Percentiles rank a stretch among this genome's conserved stretches.
Evolutionary conservation across 176 grass and related monocot genomes (phyloP).

Genomic region (Areca catechu): DNA sequence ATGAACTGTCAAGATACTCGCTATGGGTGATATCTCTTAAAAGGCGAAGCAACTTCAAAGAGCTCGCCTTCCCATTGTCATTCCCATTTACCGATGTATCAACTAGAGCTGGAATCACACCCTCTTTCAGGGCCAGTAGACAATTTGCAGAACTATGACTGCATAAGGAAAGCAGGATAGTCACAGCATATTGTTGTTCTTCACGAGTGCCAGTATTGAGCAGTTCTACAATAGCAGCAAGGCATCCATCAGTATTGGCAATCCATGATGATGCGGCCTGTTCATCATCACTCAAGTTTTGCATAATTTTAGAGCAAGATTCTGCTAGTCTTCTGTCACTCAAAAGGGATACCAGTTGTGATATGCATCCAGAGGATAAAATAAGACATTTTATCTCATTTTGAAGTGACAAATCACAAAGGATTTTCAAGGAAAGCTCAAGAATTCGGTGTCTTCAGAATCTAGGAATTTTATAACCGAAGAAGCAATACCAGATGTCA

Average conservation of each 20-base stretch:
- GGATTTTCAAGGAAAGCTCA: constrained; percentile 51
- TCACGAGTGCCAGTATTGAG: constrained; percentile 54
- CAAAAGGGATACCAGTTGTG: constrained; percentile 47
- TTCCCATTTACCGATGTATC: constrained; percentile 73
- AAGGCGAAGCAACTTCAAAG: constrained; percentile 61
- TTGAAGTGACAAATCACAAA: constrained; percentile 50
- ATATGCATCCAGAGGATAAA: constrained; percentile 53
- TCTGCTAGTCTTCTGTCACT: constrained; percentile 41
- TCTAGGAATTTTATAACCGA: constrained; percentile 39
- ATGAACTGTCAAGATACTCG: constrained; percentile 36
- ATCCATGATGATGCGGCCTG: constrained; percentile 42
- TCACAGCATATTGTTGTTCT: constrained; percentile 57
- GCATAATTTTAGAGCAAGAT: constrained; percentile 56
- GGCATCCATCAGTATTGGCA: constrained; percentile 39
- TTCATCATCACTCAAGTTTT: constrained; percentile 50
- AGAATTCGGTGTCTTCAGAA: constrained; percentile 45
- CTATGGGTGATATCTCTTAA: constrained; percentile 57
- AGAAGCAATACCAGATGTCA: constrained; percentile 35
- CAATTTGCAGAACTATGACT: constrained; percentile 49
- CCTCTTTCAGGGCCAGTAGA: constrained; percentile 72
- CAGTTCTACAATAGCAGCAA: constrained; percentile 57
- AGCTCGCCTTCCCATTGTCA: constrained; percentile 40
- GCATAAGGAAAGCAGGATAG: constrained; percentile 59
- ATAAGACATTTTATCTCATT: constrained; percentile 37
- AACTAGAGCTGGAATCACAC: constrained; percentile 83